Evolutionary conservation across 1,139 yeast species (phyloP).

Genomic region (Debaryomycetaceae sp.): DNA sequence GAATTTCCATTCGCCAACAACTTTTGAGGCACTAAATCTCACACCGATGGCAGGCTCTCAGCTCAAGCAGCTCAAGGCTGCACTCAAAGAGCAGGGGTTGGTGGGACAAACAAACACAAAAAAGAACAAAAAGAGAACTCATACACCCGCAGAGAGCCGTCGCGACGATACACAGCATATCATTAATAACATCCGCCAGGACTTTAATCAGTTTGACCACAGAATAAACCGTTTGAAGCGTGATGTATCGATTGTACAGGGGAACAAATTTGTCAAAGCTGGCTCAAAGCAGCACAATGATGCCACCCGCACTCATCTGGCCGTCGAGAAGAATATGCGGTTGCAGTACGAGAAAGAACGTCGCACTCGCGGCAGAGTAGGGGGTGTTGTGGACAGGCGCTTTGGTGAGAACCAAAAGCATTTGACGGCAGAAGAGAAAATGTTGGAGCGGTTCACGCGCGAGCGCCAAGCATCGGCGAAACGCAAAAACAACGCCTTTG

Average conservation of each 20-base stretch:
- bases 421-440: conserved; percentile 78
- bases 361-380: conserved; percentile 54
- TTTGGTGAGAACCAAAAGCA: conserved; percentile 78
- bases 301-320: conserved; percentile 46
- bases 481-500: conserved; percentile 48
- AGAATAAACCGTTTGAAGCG: conserved; percentile 62
- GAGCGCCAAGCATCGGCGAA: conserved; percentile 58
- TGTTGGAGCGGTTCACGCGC: conserved; percentile 87
- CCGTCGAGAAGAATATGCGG: conserved; percentile 65
- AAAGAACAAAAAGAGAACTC: conserved; percentile 40
- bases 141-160: conserved; percentile 56
- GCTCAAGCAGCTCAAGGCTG: conserved; percentile 68
- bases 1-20: background rate
- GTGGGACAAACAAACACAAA: conserved; percentile 70
- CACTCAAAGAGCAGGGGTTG: conserved; percentile 66
- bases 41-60: conserved; percentile 80
- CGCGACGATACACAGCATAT: conserved; percentile 53
- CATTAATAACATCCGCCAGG: conserved; percentile 55
- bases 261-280: conserved; percentile 44
- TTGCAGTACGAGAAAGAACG: conserved; percentile 58
- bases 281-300: conserved; percentile 40
- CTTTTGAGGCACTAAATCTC: conserved; percentile 2
- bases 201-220: conserved; percentile 84
- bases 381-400: conserved; percentile 76
- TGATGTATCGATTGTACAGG: conserved; percentile 45